Evolutionary conservation across 2,329 filamentous ascomycete species (phyloP), one percentile per base, ranked within the genome.

Genomic region (Arthroderma uncinatum): DNA sequence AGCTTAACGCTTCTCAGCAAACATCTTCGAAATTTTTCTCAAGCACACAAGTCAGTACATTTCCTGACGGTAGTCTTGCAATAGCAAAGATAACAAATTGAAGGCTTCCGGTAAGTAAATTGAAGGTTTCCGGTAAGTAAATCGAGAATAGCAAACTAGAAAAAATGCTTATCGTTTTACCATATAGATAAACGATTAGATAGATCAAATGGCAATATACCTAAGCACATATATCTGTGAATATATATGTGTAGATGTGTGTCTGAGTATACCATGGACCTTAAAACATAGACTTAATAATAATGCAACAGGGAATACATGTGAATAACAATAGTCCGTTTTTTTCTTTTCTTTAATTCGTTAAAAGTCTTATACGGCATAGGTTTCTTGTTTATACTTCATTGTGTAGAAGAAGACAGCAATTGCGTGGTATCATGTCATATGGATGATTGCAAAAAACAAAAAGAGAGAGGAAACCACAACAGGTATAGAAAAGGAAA

Each of bases 401-500:
- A 28, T 23, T 50, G 44, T 50, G 44, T 50, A 33, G 33, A 50
- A 50, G 44, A 19, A 50, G 44, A 50, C 44, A 50, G 44, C 44
- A 30, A 16, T 33, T 33, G 42, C 33, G 44, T 50, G 44, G 44
- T 50, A 50, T 50, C 44, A 50, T 50, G 44, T 50, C 44, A 33
- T 50, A 33, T 50, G 33, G 44, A 48, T 48, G 25, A 50, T 33
- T 33, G 23, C 25, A 19, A 25, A 39, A 54, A 33, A 34, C 28
- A 53, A 53, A 30, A n/a, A 52, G n/a, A 28, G 34, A 54, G 53
- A 37, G 34, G n/a, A 55, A 63, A 61, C 64, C 61, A 61, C 61
- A 63, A 65, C 65, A 61, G 37, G 61, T 65, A 64, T 64, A 65
- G 61, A 73, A 69, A 67, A 70, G 67, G 61, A 59, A 59, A 63